phyloP scores from a whole-genome alignment of 2,329 filamentous ascomycete species.

The Emericellopsis cladophorae region DNA sequence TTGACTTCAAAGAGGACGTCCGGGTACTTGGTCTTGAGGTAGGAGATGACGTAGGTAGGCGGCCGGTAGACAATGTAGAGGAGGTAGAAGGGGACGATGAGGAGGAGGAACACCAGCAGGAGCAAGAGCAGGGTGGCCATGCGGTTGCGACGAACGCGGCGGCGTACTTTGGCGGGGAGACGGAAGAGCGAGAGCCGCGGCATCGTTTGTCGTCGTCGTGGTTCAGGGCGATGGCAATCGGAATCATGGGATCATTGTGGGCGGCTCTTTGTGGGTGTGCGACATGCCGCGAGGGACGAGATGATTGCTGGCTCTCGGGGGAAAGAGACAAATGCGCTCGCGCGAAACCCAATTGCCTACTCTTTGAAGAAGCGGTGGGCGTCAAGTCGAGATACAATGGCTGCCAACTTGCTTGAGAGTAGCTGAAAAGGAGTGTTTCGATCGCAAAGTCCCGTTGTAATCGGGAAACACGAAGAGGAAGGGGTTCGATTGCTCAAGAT shows the following conservation, averaged over 20 bases:
- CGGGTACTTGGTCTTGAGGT: conserved; percentile 60
- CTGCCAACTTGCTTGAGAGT: too few relatives aligned
- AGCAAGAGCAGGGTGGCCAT: conserved; percentile 40
- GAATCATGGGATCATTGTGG: background rate
- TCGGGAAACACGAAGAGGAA: too few relatives aligned
- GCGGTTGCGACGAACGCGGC: conserved; percentile 43
- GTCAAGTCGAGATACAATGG: too few relatives aligned
- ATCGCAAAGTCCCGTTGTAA: too few relatives aligned
- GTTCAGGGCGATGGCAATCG: background rate
- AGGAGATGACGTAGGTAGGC: conserved; percentile 55
- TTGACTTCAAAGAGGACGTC: conserved; percentile 65
- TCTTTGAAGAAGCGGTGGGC: too few relatives aligned
- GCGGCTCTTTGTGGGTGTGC: too few relatives aligned
- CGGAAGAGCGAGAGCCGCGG: conserved; percentile 34
- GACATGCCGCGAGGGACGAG: background rate
- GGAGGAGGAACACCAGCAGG: conserved; percentile 17
- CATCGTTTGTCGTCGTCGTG: conserved; percentile 11
- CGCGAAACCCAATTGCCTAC: too few relatives aligned
- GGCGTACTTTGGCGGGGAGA: conserved; percentile 42
- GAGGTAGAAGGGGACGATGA: conserved; percentile 24
- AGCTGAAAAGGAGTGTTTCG: too few relatives aligned
- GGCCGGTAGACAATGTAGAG: conserved; percentile 73
- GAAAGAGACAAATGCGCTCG: too few relatives aligned
- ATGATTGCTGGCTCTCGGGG: background rate
- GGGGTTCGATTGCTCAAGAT: too few relatives aligned